Conservation (phyloP, 2,329 filamentous ascomycete species). For the Emmonsia crescens region DNA sequence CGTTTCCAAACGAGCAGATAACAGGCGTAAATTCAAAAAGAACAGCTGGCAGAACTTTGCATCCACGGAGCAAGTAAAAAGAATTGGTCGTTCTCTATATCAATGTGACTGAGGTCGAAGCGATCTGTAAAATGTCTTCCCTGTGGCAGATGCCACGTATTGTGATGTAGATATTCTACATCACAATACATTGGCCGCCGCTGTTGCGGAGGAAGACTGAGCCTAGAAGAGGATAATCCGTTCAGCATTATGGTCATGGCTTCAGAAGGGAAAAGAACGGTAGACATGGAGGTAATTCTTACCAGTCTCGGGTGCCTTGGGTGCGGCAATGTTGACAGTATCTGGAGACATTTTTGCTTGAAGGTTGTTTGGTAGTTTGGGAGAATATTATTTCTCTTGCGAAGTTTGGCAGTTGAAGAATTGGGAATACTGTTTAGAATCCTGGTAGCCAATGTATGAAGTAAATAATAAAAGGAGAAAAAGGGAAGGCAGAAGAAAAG, state of each 20-base stretch:
- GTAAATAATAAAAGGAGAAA: not conserved
- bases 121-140: not conserved
- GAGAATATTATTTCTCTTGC: constrained; percentile 7
- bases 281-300: not conserved
- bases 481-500: not conserved
- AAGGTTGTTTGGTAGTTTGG: not conserved
- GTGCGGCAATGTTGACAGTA: constrained; percentile 6
- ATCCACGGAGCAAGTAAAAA: not conserved
- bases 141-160: not conserved
- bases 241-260: not conserved
- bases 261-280: not conserved
- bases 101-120: not conserved
- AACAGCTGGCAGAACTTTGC: not conserved
- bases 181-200: constrained; percentile 13
- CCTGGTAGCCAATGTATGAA: not conserved
- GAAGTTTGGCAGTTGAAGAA: not conserved
- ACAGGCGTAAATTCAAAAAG: not conserved
- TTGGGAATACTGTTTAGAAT: not conserved
- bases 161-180: constrained; percentile 12
- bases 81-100: not conserved
- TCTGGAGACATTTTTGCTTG: constrained; percentile 4
- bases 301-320: constrained; percentile 11
- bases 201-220: constrained; percentile 8
- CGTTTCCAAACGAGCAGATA: not conserved
- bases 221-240: not conserved